Evolutionary conservation across 2,329 filamentous ascomycete genomes (phyloP).

Genomic region (Clathrospora elynae): DNA sequence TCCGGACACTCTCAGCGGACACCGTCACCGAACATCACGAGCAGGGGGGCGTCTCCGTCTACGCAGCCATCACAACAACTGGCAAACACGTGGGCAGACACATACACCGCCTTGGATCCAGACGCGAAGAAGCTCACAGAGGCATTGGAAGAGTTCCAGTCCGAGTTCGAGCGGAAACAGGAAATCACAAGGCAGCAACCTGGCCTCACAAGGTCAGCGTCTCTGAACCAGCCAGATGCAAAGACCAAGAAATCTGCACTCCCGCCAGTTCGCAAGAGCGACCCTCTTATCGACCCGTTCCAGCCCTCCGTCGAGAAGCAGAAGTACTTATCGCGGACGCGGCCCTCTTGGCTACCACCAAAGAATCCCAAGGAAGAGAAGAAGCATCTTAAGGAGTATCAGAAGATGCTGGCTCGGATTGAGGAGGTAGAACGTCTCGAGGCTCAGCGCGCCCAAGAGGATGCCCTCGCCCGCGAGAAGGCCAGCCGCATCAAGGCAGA

Average conservation of each 20-base stretch:
- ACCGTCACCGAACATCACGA: constrained; percentile 26
- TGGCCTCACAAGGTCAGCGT: constrained; percentile 39
- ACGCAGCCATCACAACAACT: constrained; percentile 53
- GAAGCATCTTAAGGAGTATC: constrained; percentile 83
- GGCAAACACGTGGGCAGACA: constrained; percentile 76
- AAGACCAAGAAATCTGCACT: constrained; percentile 59
- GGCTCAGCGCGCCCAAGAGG: constrained; percentile 53
- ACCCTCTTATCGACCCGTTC: constrained; percentile 83
- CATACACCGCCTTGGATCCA: constrained; percentile 68
- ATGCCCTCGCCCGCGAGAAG: constrained; percentile 57
- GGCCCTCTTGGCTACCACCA: constrained; percentile 82
- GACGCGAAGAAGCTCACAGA: constrained; percentile 78
- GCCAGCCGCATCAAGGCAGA: constrained; percentile 56
- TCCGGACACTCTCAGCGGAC: constrained; percentile 26
- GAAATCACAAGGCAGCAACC: constrained; percentile 61
- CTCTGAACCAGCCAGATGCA: constrained; percentile 34
- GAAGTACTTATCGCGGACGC: constrained; percentile 74
- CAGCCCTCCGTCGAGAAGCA: constrained; percentile 87
- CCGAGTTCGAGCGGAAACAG: constrained; percentile 59
- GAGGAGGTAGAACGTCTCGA: constrained; percentile 55
- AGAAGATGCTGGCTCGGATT: constrained; percentile 75
- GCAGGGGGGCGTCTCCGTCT: constrained; percentile 29
- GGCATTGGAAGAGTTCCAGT: constrained; percentile 78
- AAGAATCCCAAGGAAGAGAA: constrained; percentile 91
- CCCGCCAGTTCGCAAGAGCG: constrained; percentile 71